These are phyloP conservation scores for Crithidia thermophila DNA, from an alignment of 208 protist species.

Conservation along the genomic window DNA sequence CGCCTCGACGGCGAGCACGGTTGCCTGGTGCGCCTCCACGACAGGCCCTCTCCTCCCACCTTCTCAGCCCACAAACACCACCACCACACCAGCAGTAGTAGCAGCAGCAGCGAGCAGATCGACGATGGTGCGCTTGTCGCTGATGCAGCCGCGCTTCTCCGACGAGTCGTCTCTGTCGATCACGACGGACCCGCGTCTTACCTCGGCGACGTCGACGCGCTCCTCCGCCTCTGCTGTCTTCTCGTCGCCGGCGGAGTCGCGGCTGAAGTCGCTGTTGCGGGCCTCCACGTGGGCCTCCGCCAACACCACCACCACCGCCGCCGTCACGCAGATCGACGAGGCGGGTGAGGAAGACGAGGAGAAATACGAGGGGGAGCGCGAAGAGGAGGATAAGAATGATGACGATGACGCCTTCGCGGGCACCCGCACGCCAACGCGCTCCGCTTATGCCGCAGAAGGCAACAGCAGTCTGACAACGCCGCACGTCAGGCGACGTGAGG, in stretches of 20 bases:
- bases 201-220: not conserved
- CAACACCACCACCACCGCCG: not conserved
- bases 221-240: constrained; percentile 20
- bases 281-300: constrained; percentile 19
- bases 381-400: not conserved
- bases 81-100: not conserved
- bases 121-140: too few species aligned
- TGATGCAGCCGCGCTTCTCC: constrained; percentile 1
- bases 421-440: not conserved
- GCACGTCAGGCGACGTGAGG: too few species aligned
- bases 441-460: not conserved
- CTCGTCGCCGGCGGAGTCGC: constrained; percentile 26
- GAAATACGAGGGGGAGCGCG: too few species aligned
- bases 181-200: not conserved
- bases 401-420: too few species aligned
- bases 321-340: not conserved
- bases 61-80: too few species aligned
- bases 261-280: constrained; percentile 26
- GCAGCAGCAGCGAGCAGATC: too few species aligned
- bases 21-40: constrained; percentile 17
- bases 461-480: too few species aligned
- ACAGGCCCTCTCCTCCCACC: not conserved
- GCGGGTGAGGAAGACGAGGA: not conserved
- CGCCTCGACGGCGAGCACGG: constrained; percentile 23
- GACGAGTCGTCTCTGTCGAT: not conserved